phyloP scores from a whole-genome alignment of 495 filamentous ascomycete genomes.

The Tuber magnatum region DNA sequence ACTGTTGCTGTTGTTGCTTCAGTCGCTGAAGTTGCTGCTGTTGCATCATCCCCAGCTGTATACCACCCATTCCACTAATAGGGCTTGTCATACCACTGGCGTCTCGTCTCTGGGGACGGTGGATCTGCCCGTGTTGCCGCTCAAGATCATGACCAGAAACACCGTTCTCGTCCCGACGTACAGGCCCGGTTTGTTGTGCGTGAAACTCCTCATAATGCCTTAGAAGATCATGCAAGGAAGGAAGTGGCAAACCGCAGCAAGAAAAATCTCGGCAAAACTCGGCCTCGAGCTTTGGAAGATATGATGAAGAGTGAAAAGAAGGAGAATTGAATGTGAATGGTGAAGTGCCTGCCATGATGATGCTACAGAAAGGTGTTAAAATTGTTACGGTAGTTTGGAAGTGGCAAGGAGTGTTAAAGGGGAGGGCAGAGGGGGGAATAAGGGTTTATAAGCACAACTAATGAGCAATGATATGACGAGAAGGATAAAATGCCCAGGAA shows the following conservation, averaged over 20 bases:
- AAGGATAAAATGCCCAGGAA: constrained; percentile 18
- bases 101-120: constrained; percentile 42
- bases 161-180: constrained; percentile 41
- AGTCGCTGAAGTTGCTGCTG: constrained; percentile 46
- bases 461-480: constrained; percentile 38
- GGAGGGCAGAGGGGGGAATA: constrained; percentile 11
- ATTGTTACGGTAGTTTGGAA: constrained; percentile 25
- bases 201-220: constrained; percentile 96
- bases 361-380: constrained; percentile 52
- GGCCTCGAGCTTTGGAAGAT: constrained; percentile 93
- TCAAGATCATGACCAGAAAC: constrained; percentile 33
- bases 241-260: constrained; percentile 80
- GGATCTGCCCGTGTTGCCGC: constrained; percentile 37
- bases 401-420: constrained; percentile 30
- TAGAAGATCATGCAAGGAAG: constrained; percentile 85
- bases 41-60: constrained; percentile 45
- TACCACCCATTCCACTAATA: constrained; percentile 44
- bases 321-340: constrained; percentile 85
- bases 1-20: constrained; percentile 28
- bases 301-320: constrained; percentile 94
- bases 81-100: constrained; percentile 48
- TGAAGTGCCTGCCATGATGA: constrained; percentile 93
- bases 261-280: constrained; percentile 94
- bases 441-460: constrained; percentile 19
- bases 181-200: constrained; percentile 46